These are phyloP conservation scores for Jatropha multifida DNA, from an alignment of 441 rosid species.

Conservation along the genomic window DNA sequence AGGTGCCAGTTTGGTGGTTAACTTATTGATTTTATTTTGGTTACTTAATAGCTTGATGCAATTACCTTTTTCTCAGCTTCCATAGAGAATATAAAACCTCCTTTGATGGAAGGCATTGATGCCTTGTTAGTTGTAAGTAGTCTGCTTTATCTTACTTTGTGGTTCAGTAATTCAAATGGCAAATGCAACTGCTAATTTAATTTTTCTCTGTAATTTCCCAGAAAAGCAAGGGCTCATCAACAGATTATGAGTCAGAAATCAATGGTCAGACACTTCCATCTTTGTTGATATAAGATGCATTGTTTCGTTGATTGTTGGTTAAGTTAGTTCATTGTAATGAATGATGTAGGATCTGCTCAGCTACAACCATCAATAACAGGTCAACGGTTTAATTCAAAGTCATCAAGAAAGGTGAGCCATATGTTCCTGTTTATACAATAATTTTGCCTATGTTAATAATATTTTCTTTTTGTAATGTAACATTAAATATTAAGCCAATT, in stretches of 20 bases:
- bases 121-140: slow-evolving; percentile 38
- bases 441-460: neutral
- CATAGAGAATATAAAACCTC: slow-evolving; percentile 34
- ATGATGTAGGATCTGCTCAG: slow-evolving; percentile 18
- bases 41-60: neutral
- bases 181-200: neutral
- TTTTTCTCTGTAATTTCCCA: neutral
- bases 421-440: neutral
- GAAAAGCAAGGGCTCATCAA: slow-evolving; percentile 3
- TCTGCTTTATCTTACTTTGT: slow-evolving; percentile 14
- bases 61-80: slow-evolving; percentile 9
- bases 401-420: slow-evolving; percentile 28
- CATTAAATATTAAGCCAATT: neutral
- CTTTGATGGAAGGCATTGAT: slow-evolving; percentile 64
- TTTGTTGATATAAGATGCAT: neutral
- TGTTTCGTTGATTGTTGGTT: neutral
- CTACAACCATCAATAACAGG: slow-evolving; percentile 8
- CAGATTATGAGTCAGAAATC: neutral
- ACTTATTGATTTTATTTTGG: neutral
- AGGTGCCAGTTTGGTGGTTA: neutral
- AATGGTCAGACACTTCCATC: slow-evolving; percentile 11
- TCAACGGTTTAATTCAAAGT: slow-evolving; percentile 15
- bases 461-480: neutral
- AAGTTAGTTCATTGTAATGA: neutral
- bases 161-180: neutral